These are phyloP conservation scores for Pseudotsuga menziesii DNA, from an alignment of 75 land plant species.

Conservation along the genomic window DNA sequence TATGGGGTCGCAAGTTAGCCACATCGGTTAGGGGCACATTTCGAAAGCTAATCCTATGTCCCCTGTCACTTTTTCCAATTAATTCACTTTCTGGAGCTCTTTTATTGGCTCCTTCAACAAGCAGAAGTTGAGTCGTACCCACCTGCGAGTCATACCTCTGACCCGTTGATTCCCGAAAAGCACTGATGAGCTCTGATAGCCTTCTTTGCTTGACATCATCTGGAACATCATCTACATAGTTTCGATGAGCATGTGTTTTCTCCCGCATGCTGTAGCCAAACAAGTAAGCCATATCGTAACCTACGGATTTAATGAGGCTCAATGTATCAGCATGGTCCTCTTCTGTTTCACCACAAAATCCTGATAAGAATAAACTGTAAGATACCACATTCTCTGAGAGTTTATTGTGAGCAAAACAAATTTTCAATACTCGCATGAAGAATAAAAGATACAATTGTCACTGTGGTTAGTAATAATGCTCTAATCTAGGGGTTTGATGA, in stretches of 20 bases:
- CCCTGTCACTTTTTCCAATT: constrained; percentile 87
- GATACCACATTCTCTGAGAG: not conserved
- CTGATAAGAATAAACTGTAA: constrained; percentile 25
- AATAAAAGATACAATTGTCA: not conserved
- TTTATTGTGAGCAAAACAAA: not conserved
- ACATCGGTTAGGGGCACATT: constrained; percentile 36
- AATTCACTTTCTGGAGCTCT: constrained; percentile 84
- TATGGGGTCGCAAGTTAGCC: not conserved
- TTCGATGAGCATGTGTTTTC: constrained; percentile 93
- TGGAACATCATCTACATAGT: constrained; percentile 86
- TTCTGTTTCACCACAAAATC: constrained; percentile 98
- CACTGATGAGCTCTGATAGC: constrained; percentile 73
- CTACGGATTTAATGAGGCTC: constrained; percentile 68
- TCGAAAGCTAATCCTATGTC: constrained; percentile 73
- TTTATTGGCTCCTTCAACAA: constrained; percentile 89
- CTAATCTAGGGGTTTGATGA: not conserved
- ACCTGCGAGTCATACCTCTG: constrained; percentile 73
- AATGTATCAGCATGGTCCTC: constrained; percentile 85
- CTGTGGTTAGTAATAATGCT: not conserved
- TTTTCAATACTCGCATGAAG: not conserved
- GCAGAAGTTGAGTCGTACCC: constrained; percentile 79
- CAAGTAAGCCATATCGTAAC: constrained; percentile 99
- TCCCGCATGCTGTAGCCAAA: constrained; percentile 98
- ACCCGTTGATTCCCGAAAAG: constrained; percentile 70
- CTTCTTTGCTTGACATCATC: constrained; percentile 83